Evolutionary conservation across 805 yeast genomes (phyloP).

Genomic region (Nakazawaea holstii): DNA sequence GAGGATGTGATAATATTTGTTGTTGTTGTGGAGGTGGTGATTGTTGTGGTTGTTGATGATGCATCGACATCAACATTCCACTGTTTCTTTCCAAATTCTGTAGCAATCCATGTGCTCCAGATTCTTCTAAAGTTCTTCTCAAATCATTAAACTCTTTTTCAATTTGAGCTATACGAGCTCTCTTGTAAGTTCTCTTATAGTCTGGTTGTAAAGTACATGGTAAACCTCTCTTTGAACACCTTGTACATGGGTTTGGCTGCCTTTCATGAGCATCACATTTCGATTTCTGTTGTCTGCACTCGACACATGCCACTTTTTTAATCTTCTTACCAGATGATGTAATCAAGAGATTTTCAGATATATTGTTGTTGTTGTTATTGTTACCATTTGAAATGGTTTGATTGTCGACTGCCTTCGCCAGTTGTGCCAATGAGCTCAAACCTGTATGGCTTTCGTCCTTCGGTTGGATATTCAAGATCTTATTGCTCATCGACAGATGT

Average conservation of each 20-base stretch:
- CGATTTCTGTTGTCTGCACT: slow-evolving; percentile 93
- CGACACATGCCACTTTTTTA: slow-evolving; percentile 84
- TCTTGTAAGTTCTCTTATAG: slow-evolving; percentile 83
- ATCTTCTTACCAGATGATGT: slow-evolving; percentile 14
- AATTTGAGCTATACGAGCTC: slow-evolving; percentile 77
- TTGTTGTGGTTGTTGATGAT: slow-evolving; percentile 13
- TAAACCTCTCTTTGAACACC: slow-evolving; percentile 69
- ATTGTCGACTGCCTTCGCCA: slow-evolving; percentile 7
- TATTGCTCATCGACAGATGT: neutral
- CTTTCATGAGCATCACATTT: slow-evolving; percentile 80
- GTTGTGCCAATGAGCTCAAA: slow-evolving; percentile 10
- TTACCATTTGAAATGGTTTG: too few species aligned
- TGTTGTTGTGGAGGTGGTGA: slow-evolving; percentile 11
- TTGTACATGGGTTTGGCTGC: slow-evolving; percentile 74
- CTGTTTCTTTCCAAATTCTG: slow-evolving; percentile 10
- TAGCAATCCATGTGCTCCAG: slow-evolving; percentile 13
- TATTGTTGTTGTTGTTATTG: neutral
- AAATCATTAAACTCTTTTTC: slow-evolving; percentile 75
- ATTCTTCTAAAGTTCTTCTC: slow-evolving; percentile 40
- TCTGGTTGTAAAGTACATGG: slow-evolving; percentile 72
- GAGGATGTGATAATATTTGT: slow-evolving; percentile 6
- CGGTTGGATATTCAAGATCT: slow-evolving; percentile 1
- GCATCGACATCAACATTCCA: slow-evolving; percentile 7
- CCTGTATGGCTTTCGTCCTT: slow-evolving; percentile 4
- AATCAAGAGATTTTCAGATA: neutral